Evolutionary conservation across 345 rosid genomes (phyloP).

Genomic region (Punica granatum): DNA sequence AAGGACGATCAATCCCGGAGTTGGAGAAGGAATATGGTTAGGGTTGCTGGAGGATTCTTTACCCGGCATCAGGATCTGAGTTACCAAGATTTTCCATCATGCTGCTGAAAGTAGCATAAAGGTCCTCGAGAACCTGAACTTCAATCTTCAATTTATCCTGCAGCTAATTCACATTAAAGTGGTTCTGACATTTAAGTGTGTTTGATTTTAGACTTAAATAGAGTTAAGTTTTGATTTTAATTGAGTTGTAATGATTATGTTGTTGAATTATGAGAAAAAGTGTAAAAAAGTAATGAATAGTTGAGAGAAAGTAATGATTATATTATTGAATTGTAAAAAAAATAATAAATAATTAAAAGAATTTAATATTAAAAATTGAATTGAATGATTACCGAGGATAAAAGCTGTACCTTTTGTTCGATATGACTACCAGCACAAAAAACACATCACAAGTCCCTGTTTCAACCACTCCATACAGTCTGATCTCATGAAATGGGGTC

Average conservation of each 20-base stretch:
- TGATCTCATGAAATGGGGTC: neutral
- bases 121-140: conserved; percentile 52
- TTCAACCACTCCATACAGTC: neutral
- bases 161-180: conserved; percentile 28
- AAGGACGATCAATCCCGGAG: neutral
- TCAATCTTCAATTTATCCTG: conserved; percentile 48
- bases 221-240: too few relatives aligned
- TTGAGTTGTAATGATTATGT: too few relatives aligned
- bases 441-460: neutral
- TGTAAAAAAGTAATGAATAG: too few relatives aligned
- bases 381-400: too few relatives aligned
- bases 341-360: too few relatives aligned
- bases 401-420: neutral
- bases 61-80: conserved; percentile 40
- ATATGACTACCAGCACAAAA: neutral
- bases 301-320: too few relatives aligned
- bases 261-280: too few relatives aligned
- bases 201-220: too few relatives aligned
- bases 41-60: conserved; percentile 2
- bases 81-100: conserved; percentile 64
- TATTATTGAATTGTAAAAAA: too few relatives aligned
- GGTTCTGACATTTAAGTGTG: too few relatives aligned
- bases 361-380: too few relatives aligned
- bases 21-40: neutral
- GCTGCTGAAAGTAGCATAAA: conserved; percentile 44